Base-by-base conservation (phyloP, 805 yeast species). In the Spathaspora gorwiae region DNA sequence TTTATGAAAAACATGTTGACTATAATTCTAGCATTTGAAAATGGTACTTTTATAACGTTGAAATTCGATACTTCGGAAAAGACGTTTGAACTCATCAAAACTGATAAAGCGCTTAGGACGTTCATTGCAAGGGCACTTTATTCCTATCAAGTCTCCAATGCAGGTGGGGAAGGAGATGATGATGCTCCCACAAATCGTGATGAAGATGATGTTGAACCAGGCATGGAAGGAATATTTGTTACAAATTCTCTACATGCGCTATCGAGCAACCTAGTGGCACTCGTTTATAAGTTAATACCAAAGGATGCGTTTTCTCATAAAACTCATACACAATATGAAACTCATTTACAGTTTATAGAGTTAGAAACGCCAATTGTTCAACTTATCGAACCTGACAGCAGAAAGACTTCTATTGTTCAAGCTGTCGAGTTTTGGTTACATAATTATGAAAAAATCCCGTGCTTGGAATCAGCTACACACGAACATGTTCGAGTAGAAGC, bases 221-320 rank as follows among this genome's bases (percentile, higher is more conserved):
- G 49, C 2, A 46, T 55, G 6, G 70, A 61, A 32, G 71, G 70
- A 1, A 51, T 53, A 26, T 55, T 65, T 26, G 48, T 61, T 8
- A 59, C 55, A 33, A 61, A 56, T 35, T 68, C 65, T 2, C 52
- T 52, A 14, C 53, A 52, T 10, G 37, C 54, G 15, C 47, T 49
- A 15, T 36, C 42, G 8, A 52, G 50, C 39, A 63, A 62, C 5
- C 39, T 64, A 5, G 19, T 60, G 11, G 46, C 61, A 6, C 35
- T 66, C 1, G 53, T 55, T 3, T 63, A 59, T 45, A 59, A 60
- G 39, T 45, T 59, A 5, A 45, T 51, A 5, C 67, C 70, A 7
- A 61, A 56, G 30, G 55, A 60, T 42, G 56, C 54, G 8, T 43
- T 65, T 7, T 57, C 56, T 43, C 65, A 66, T 46, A 52, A 54